A percentile compares a stretch with the other conserved stretches of the same genome.
Conservation (phyloP, 192 early-diverging fungal genomes). For the Oehlia diaphana region DNA sequence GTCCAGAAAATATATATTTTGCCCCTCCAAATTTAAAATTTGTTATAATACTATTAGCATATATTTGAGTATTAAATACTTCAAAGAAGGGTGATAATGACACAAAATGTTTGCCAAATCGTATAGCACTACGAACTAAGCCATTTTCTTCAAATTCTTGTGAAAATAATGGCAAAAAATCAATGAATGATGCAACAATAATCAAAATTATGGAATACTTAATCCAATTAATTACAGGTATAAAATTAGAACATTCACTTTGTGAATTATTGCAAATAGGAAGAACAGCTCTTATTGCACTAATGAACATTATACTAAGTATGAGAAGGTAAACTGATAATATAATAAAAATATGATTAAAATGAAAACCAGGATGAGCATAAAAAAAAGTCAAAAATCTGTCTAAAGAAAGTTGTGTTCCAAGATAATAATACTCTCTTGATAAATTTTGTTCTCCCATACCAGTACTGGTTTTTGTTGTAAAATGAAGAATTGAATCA, state of each 20-base stretch:
- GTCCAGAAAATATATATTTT: slow-evolving; percentile 82
- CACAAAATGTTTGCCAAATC: slow-evolving; percentile 78
- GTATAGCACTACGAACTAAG: slow-evolving; percentile 65
- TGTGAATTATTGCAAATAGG: slow-evolving; percentile 57
- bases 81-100: slow-evolving; percentile 84
- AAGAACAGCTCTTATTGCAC: slow-evolving; percentile 64
- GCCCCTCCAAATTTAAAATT: slow-evolving; percentile 81
- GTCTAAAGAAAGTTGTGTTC: slow-evolving; percentile 80
- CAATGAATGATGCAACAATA: slow-evolving; percentile 77
- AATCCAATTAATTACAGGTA: slow-evolving; percentile 79
- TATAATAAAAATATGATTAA: slow-evolving; percentile 89
- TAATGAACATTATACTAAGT: slow-evolving; percentile 75
- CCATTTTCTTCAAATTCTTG: slow-evolving; percentile 86
- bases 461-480: slow-evolving; percentile 88
- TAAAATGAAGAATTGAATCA: slow-evolving; percentile 86
- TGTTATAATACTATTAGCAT: slow-evolving; percentile 77
- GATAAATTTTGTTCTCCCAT: slow-evolving; percentile 94
- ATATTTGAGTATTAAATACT: slow-evolving; percentile 84
- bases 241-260: slow-evolving; percentile 66
- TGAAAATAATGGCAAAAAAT: slow-evolving; percentile 78
- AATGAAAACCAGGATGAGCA: slow-evolving; percentile 86
- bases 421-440: slow-evolving; percentile 90
- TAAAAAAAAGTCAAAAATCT: slow-evolving; percentile 88
- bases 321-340: slow-evolving; percentile 80
- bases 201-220: slow-evolving; percentile 80